These are phyloP conservation scores for Prunus yedoensis DNA, from an alignment of 331 rosid genomes.

Conservation along the genomic window DNA sequence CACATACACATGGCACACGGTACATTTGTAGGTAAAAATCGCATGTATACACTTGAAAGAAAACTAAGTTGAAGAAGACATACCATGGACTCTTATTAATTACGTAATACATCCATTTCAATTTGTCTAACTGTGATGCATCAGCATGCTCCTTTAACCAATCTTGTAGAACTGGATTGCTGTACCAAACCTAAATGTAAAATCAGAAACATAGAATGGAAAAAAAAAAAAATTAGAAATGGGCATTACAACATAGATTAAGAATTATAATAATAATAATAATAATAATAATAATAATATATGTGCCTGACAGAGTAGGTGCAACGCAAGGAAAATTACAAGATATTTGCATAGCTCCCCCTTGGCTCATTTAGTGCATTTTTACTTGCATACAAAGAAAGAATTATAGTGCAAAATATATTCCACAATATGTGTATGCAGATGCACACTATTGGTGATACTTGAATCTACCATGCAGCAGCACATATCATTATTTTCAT, in stretches of 20 bases:
- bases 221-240: slow-evolving; percentile 8
- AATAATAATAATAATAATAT: neutral
- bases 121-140: slow-evolving; percentile 65
- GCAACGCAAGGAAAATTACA: neutral
- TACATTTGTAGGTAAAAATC: neutral
- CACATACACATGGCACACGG: neutral
- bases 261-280: no score
- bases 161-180: slow-evolving; percentile 78
- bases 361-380: neutral
- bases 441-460: neutral
- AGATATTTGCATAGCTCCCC: neutral
- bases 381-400: neutral
- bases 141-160: slow-evolving; percentile 78
- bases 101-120: slow-evolving; percentile 85
- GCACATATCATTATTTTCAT: neutral
- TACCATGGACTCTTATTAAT: slow-evolving; percentile 91
- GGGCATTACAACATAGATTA: neutral
- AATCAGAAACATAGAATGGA: slow-evolving; percentile 1
- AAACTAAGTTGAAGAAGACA: slow-evolving; percentile 22
- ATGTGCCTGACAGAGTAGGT: neutral
- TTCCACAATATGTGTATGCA: neutral
- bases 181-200: slow-evolving; percentile 66
- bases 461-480: neutral
- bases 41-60: neutral
- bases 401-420: neutral